phyloP scores from a whole-genome alignment of 2,329 filamentous ascomycete genomes.

The Chaetomiaceae sp. region DNA sequence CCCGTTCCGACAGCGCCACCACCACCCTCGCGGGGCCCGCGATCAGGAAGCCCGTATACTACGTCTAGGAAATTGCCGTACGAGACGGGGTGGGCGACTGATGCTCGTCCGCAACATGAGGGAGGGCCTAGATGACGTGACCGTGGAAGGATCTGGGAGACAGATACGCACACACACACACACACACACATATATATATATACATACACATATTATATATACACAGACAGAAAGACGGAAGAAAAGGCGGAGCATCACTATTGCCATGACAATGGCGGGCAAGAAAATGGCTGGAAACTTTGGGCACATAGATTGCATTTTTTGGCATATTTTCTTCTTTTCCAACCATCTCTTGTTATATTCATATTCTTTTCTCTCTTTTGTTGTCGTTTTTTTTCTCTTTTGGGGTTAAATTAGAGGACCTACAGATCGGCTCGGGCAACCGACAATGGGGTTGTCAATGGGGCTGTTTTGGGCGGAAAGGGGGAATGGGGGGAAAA shows the following conservation, averaged over 20 bases:
- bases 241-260: no score
- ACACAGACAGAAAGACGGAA: no score
- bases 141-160: no score
- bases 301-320: background rate
- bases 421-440: slow-evolving; percentile 6
- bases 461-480: background rate
- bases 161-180: no score
- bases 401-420: slow-evolving; percentile 5
- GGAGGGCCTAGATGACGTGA: slow-evolving; percentile 12
- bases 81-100: slow-evolving; percentile 37
- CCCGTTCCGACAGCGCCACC: slow-evolving; percentile 14
- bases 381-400: background rate
- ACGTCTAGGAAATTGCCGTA: slow-evolving; percentile 30
- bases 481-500: background rate
- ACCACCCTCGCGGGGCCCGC: slow-evolving; percentile 13
- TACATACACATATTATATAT: no score
- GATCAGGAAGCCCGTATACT: slow-evolving; percentile 19
- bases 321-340: background rate
- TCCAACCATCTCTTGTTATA: no score
- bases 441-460: background rate
- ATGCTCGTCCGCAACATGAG: slow-evolving; percentile 21
- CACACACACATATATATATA: no score
- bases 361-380: background rate
- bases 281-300: no score
- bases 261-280: no score